Evolutionary conservation across 2,329 filamentous ascomycete genomes (phyloP).

Genomic region (Aureobasidium musti): DNA sequence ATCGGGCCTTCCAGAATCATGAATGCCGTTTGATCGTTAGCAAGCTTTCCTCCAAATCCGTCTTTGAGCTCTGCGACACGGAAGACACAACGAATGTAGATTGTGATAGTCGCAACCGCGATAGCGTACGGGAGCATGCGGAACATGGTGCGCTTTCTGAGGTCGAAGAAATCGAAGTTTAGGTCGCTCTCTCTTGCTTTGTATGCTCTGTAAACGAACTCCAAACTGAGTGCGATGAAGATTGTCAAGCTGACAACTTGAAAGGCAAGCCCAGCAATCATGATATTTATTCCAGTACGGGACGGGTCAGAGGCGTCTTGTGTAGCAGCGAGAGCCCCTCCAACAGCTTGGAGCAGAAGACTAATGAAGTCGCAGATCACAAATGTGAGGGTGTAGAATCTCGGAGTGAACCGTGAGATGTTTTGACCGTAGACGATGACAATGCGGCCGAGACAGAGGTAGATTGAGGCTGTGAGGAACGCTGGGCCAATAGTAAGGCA

Average conservation of each 20-base stretch:
- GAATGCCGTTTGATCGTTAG: constrained; percentile 50
- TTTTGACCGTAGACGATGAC: constrained; percentile 53
- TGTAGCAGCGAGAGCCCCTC: constrained; percentile 59
- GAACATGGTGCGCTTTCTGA: constrained; percentile 29
- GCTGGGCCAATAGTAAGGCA: constrained; percentile 59
- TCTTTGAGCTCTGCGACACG: constrained; percentile 53
- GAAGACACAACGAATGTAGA: constrained; percentile 53
- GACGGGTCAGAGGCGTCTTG: constrained; percentile 46
- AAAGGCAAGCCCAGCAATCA: constrained; percentile 58
- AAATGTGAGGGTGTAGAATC: constrained; percentile 55
- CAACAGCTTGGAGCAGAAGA: constrained; percentile 57
- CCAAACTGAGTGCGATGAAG: constrained; percentile 46
- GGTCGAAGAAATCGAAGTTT: constrained; percentile 13
- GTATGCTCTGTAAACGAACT: constrained; percentile 36
- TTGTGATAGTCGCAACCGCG: constrained; percentile 46
- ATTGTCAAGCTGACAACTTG: constrained; percentile 55
- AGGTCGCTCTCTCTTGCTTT: constrained; percentile 22
- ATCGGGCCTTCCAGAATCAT: constrained; percentile 55
- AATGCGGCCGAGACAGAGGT: constrained; percentile 59
- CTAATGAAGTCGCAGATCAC: constrained; percentile 58
- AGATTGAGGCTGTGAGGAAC: constrained; percentile 58
- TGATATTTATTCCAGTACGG: constrained; percentile 55
- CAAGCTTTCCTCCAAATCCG: constrained; percentile 51
- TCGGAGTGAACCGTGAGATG: constrained; percentile 32
- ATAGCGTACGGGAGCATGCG: constrained; percentile 35